Conservation (phyloP, 2,329 filamentous ascomycete genomes). For the Fusarium tupiense region DNA sequence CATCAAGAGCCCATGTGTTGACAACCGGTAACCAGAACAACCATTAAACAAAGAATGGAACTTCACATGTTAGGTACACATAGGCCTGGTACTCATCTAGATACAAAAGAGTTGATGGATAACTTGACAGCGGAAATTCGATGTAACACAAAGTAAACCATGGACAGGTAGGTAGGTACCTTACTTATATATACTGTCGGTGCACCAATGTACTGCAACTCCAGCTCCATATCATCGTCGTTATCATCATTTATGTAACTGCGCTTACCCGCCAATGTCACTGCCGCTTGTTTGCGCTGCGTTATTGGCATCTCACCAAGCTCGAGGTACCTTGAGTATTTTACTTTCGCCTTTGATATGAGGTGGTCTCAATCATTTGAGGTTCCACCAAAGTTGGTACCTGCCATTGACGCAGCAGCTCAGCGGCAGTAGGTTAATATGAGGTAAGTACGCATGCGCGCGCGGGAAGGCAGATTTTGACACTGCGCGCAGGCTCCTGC, state of each 20-base stretch:
- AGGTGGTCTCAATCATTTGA: not conserved
- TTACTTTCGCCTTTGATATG: not conserved
- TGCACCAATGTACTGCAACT: not conserved
- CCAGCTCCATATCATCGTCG: not conserved
- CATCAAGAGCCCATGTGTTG: not conserved
- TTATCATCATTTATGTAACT: not conserved
- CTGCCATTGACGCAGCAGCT: not conserved
- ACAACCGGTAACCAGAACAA: not conserved
- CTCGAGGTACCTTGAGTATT: not conserved
- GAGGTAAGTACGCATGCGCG: not conserved
- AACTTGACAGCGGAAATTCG: not conserved
- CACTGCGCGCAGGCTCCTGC: slow-evolving; percentile 15
- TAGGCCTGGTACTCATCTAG: not conserved
- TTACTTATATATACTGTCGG: not conserved
- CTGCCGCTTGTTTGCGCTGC: slow-evolving; percentile 16
- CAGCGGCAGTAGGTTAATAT: not conserved
- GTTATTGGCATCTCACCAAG: not conserved
- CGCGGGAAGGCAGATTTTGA: slow-evolving; percentile 5
- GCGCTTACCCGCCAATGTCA: not conserved
- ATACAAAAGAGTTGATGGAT: not conserved
- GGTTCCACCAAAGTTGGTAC: not conserved
- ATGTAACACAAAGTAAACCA: not conserved
- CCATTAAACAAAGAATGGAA: not conserved
- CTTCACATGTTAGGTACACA: too few relatives aligned
- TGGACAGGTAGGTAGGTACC: not conserved